Evolutionary conservation across 495 filamentous ascomycete genomes (phyloP).

Genomic region (Penicillium cinerascens): DNA sequence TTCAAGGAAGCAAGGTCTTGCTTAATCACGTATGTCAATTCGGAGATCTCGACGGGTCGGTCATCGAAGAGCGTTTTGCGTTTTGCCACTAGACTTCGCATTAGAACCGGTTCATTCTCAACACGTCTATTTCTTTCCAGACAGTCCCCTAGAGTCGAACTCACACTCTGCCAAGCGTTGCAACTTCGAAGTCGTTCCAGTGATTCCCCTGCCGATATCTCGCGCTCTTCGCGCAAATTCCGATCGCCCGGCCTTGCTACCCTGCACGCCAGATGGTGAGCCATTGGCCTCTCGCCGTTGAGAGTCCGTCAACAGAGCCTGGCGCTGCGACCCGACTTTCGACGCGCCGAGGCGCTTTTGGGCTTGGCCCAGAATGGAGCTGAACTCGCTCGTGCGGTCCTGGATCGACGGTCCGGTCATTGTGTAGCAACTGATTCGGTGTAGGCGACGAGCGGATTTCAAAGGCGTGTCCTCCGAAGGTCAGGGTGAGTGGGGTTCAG

Average conservation of each 20-base stretch:
- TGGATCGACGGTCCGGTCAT: constrained; percentile 77
- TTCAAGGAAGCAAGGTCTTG: constrained; percentile 91
- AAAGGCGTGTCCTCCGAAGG: constrained; percentile 3
- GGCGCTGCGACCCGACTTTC: constrained; percentile 72
- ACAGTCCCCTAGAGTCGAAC: constrained; percentile 15
- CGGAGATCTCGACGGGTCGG: constrained; percentile 91
- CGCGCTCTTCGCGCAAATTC: constrained; percentile 90
- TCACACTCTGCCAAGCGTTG: constrained; percentile 83
- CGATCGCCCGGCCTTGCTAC: constrained; percentile 49
- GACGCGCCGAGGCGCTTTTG: constrained; percentile 67
- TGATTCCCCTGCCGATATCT: constrained; percentile 86
- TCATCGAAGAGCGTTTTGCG: constrained; percentile 97
- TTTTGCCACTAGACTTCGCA: constrained; percentile 67
- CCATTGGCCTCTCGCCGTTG: constrained; percentile 70
- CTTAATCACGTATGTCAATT: constrained; percentile 94
- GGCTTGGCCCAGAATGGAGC: constrained; percentile 78
- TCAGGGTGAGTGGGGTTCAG: constrained; percentile 2
- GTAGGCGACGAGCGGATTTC: not conserved
- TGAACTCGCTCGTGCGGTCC: constrained; percentile 94
- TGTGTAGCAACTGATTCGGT: constrained; percentile 8
- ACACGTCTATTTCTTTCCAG: not conserved
- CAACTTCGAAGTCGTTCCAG: constrained; percentile 88
- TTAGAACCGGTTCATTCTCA: not conserved
- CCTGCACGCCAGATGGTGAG: constrained; percentile 44
- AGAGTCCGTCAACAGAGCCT: constrained; percentile 72